These are phyloP conservation scores for Neofusicoccum kwambonambiense DNA, from an alignment of 2,329 filamentous ascomycete genomes.

Conservation along the genomic window DNA sequence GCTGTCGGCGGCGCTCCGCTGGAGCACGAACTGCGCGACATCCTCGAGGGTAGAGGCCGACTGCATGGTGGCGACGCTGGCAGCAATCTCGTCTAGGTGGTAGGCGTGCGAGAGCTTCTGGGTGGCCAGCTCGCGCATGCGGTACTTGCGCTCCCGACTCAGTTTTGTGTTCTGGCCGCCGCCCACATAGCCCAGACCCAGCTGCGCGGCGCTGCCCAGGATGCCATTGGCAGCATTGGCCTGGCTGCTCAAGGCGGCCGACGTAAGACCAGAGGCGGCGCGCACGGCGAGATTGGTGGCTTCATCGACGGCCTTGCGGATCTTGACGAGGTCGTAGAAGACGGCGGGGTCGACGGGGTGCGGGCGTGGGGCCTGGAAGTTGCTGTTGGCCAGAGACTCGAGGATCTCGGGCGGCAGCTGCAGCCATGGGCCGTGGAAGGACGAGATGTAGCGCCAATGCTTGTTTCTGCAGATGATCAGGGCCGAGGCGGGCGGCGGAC, in stretches of 20 bases:
- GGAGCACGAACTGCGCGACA: slow-evolving; percentile 70
- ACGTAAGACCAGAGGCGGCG: slow-evolving; percentile 70
- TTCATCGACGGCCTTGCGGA: slow-evolving; percentile 75
- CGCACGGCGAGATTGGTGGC: slow-evolving; percentile 75
- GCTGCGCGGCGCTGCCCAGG: slow-evolving; percentile 51
- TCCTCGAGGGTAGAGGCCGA: slow-evolving; percentile 74
- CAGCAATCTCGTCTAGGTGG: slow-evolving; percentile 77
- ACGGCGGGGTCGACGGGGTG: slow-evolving; percentile 75
- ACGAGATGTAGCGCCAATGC: slow-evolving; percentile 83
- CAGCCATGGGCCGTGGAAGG: slow-evolving; percentile 80
- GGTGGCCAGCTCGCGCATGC: slow-evolving; percentile 77
- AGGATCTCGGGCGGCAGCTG: slow-evolving; percentile 76
- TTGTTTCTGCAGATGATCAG: slow-evolving; percentile 45
- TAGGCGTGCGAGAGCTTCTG: slow-evolving; percentile 77
- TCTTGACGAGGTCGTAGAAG: slow-evolving; percentile 82
- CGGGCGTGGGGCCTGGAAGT: slow-evolving; percentile 74
- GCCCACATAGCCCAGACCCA: slow-evolving; percentile 57
- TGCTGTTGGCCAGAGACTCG: slow-evolving; percentile 74
- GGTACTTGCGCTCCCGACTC: slow-evolving; percentile 72
- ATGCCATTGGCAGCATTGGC: slow-evolving; percentile 53
- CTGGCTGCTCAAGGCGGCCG: slow-evolving; percentile 60
- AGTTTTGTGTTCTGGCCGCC: slow-evolving; percentile 60
- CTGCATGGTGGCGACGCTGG: slow-evolving; percentile 82
- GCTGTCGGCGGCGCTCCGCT: slow-evolving; percentile 63
- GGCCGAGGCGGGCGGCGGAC: slow-evolving; percentile 20